Evolutionary conservation across 352 stramenopile genomes (phyloP).

Genomic region (Phytopythium chamaehyphon): DNA sequence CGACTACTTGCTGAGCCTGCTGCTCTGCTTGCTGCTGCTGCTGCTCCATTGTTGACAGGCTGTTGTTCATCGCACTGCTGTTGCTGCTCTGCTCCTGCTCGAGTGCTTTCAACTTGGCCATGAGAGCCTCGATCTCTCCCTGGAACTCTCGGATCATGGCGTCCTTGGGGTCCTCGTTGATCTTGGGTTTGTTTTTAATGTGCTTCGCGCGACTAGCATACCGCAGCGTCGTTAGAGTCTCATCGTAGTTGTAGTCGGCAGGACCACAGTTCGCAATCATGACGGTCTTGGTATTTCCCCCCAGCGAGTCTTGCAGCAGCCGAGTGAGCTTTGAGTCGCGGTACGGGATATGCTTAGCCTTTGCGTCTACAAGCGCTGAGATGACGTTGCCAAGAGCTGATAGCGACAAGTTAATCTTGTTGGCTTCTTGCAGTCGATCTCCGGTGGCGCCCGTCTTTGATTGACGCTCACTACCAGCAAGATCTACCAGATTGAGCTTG

Average conservation of each 20-base stretch:
- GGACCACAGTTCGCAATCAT: slow-evolving; percentile 98
- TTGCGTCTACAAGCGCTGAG: slow-evolving; percentile 79
- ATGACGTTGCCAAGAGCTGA: slow-evolving; percentile 85
- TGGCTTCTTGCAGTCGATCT: slow-evolving; percentile 70
- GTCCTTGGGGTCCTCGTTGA: slow-evolving; percentile 98
- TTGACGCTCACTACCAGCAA: slow-evolving; percentile 70
- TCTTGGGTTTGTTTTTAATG: slow-evolving; percentile 99
- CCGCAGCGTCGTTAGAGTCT: slow-evolving; percentile 90
- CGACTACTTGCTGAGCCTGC: background rate
- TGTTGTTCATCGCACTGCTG: background rate
- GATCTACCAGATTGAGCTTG: slow-evolving; percentile 94
- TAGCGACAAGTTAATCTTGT: slow-evolving; percentile 81
- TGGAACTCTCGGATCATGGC: slow-evolving; percentile 97
- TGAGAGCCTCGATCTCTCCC: slow-evolving; percentile 94
- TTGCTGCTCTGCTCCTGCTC: slow-evolving; percentile 28
- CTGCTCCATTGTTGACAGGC: slow-evolving; percentile 47
- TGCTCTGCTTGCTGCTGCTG: slow-evolving; percentile 11
- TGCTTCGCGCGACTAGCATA: slow-evolving; percentile 99
- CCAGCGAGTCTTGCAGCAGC: slow-evolving; percentile 95
- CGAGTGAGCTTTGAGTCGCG: slow-evolving; percentile 97
- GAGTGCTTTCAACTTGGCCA: slow-evolving; percentile 71
- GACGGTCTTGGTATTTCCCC: slow-evolving; percentile 97
- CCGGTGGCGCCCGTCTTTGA: slow-evolving; percentile 71
- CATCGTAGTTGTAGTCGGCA: slow-evolving; percentile 98
- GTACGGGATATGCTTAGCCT: slow-evolving; percentile 83